Conservation (phyloP, 345 rosid species). For the Brassica cretica region DNA sequence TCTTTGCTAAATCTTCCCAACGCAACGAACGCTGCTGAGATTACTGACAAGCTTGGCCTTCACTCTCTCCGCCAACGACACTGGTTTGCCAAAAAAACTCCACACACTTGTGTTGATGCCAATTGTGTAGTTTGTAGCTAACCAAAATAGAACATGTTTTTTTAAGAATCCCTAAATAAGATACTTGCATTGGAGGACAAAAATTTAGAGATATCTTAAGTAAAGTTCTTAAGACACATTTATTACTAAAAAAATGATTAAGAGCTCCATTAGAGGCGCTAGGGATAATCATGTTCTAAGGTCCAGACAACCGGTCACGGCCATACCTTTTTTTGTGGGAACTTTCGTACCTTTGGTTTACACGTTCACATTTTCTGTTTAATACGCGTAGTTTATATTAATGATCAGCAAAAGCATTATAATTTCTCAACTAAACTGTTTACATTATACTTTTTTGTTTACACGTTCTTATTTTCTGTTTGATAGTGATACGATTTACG, state of each 20-base stretch:
- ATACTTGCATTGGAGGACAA: no score
- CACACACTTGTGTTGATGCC: neutral
- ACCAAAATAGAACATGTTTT: no score
- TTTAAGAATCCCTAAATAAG: no score
- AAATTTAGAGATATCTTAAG: no score
- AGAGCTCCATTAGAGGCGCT: no score
- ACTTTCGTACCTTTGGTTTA: neutral
- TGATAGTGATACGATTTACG: neutral
- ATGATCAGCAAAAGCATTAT: neutral
- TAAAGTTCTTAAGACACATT: no score
- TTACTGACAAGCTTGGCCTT: slow-evolving; percentile 76
- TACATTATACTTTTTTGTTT: neutral
- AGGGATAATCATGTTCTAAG: neutral
- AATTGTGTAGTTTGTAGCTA: no score
- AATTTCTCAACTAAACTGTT: neutral
- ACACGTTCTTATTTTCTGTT: neutral
- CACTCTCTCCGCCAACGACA: slow-evolving; percentile 75
- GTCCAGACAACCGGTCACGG: slow-evolving; percentile 4
- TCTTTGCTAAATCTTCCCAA: slow-evolving; percentile 74
- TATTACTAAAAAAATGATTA: no score
- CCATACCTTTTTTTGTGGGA: neutral
- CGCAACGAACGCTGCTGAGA: slow-evolving; percentile 75
- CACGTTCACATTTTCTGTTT: neutral
- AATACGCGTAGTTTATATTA: no score
- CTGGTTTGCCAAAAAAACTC: slow-evolving; percentile 42